Conservation (phyloP, 2,329 filamentous ascomycete genomes). For the Microdochium paspali region DNA sequence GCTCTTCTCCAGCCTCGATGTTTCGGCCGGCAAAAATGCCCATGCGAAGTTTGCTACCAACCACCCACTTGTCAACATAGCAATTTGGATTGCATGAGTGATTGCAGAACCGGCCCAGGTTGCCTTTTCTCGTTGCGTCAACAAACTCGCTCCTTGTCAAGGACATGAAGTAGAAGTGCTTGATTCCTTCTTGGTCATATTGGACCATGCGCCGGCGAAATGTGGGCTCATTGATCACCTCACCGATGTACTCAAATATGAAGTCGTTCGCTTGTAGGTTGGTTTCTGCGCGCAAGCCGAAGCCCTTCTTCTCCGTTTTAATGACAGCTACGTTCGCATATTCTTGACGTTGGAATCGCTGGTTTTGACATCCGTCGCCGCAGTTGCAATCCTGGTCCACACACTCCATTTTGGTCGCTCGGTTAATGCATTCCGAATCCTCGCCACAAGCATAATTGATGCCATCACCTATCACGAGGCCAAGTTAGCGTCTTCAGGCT, state of each 20-base stretch:
- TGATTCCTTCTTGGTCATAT: conserved; percentile 94
- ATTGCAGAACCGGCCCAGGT: conserved; percentile 94
- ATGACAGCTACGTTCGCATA: conserved; percentile 91
- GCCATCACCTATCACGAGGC: conserved; percentile 37
- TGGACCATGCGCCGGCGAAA: conserved; percentile 86
- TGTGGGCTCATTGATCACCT: conserved; percentile 88
- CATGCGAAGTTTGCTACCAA: conserved; percentile 95
- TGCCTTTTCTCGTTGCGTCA: conserved; percentile 93
- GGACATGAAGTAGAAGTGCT: conserved; percentile 99
- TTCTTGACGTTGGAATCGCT: conserved; percentile 83
- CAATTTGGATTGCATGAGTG: conserved; percentile 98
- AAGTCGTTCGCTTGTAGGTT: conserved; percentile 78
- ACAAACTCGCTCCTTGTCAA: conserved; percentile 94
- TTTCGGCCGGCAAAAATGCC: conserved; percentile 88
- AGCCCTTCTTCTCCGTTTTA: conserved; percentile 97
- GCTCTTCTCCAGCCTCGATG: conserved; percentile 81
- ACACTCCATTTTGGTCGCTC: conserved; percentile 96
- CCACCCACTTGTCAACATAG: conserved; percentile 99
- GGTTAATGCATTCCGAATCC: conserved; percentile 97
- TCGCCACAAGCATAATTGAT: conserved; percentile 84
- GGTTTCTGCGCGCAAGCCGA: conserved; percentile 73
- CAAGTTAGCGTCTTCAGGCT: conserved; percentile 9
- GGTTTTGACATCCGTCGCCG: conserved; percentile 81
- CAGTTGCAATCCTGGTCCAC: conserved; percentile 75
- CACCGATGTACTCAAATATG: conserved; percentile 96